Evolutionary conservation across 768 basidiomycete species (phyloP).

Genomic region (Mrakia hoshinonis): DNA sequence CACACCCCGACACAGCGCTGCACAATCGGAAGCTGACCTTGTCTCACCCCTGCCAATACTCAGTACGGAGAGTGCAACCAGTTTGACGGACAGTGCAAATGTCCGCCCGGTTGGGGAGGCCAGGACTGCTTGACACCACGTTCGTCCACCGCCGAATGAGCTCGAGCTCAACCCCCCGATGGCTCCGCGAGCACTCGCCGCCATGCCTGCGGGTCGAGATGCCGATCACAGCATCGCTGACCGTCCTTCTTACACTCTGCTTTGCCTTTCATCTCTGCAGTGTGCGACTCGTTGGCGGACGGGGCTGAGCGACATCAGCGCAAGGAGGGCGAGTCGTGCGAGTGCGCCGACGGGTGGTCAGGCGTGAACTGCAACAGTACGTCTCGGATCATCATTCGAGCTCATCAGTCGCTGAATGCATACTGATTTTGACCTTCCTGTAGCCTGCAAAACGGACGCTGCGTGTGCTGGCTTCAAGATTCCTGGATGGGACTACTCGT

Average conservation of each 20-base stretch:
- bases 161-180: background rate
- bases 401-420: too few relatives aligned
- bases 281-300: constrained; percentile 89
- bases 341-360: constrained; percentile 89
- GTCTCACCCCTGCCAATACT: background rate
- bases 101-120: constrained; percentile 94
- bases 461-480: constrained; percentile 75
- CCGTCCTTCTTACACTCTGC: background rate
- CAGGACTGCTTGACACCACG: constrained; percentile 88
- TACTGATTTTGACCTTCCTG: background rate
- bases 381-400: too few relatives aligned
- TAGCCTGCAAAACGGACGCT: constrained; percentile 76
- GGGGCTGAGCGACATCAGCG: constrained; percentile 75
- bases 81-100: constrained; percentile 92
- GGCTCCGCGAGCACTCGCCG: too few relatives aligned
- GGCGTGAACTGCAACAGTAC: constrained; percentile 96
- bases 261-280: constrained; percentile 43
- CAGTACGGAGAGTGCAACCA: constrained; percentile 74
- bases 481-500: constrained; percentile 32
- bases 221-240: too few relatives aligned
- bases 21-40: background rate
- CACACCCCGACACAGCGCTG: background rate
- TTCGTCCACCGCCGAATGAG: constrained; percentile 44
- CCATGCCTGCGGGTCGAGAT: too few relatives aligned
- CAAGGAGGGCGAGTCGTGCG: constrained; percentile 63